These are phyloP conservation scores for Kodamaea hsintzibuensis DNA, from an alignment of 805 yeast genomes.

Conservation along the genomic window DNA sequence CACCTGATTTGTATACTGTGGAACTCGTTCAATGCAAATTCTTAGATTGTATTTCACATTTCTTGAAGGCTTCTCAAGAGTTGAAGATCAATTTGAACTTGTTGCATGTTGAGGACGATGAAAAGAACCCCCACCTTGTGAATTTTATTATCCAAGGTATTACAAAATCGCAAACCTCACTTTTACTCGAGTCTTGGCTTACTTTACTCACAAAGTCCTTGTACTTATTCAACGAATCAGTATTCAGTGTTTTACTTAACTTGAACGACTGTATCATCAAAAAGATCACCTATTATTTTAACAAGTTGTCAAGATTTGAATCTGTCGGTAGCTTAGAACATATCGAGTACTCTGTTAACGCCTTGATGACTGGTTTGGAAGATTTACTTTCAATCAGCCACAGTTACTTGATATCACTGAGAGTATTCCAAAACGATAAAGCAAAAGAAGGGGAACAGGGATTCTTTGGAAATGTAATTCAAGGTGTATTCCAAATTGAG, in stretches of 20 bases:
- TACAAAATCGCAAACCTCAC: conserved; percentile 42
- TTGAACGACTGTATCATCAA: conserved; percentile 52
- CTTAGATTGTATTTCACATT: conserved; percentile 27
- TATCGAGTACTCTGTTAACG: conserved; percentile 47
- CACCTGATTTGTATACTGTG: conserved; percentile 16
- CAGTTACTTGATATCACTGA: conserved; percentile 39
- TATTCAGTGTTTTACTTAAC: conserved; percentile 56
- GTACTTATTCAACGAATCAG: conserved; percentile 49
- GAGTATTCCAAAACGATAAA: conserved; percentile 13
- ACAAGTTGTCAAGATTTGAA: conserved; percentile 17
- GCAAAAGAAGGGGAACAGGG: conserved; percentile 32
- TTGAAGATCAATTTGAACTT: conserved; percentile 28
- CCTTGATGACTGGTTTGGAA: conserved; percentile 61
- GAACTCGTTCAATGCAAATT: conserved; percentile 31
- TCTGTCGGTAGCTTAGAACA: conserved; percentile 20
- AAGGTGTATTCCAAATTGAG: conserved; percentile 77
- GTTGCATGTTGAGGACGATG: conserved; percentile 31
- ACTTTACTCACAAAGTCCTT: conserved; percentile 52
- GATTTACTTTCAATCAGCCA: conserved; percentile 62
- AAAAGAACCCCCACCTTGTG: conserved; percentile 33
- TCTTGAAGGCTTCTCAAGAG: conserved; percentile 32
- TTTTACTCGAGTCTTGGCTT: conserved; percentile 49
- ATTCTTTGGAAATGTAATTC: conserved; percentile 66
- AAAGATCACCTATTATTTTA: conserved; percentile 37
- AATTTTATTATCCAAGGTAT: conserved; percentile 53